These are phyloP conservation scores for Cadophora malorum DNA, from an alignment of 2,329 filamentous ascomycete genomes.

Conservation along the genomic window DNA sequence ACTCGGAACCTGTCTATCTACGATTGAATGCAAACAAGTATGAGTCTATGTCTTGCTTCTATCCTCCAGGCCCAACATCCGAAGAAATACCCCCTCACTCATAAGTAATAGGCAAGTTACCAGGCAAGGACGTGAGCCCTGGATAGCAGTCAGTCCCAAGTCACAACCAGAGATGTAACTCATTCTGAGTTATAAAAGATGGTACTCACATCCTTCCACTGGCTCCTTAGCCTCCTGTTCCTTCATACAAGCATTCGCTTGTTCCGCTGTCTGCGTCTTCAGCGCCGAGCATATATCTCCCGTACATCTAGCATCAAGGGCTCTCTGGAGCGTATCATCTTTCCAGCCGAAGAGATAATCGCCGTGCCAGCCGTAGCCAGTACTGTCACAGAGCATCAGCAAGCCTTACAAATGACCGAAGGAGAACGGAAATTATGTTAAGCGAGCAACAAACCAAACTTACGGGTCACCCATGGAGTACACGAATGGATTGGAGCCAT, in stretches of 20 bases:
- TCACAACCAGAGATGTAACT: not conserved
- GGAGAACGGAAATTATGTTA: not conserved
- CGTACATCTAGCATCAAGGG: slow-evolving; percentile 63
- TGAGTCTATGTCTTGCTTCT: too few species aligned
- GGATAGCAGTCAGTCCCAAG: not conserved
- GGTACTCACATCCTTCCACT: slow-evolving; percentile 52
- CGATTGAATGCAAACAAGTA: too few species aligned
- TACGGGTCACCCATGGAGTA: slow-evolving; percentile 32
- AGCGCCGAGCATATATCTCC: slow-evolving; percentile 66
- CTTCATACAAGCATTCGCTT: slow-evolving; percentile 55
- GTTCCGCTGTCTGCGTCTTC: slow-evolving; percentile 51
- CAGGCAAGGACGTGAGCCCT: not conserved
- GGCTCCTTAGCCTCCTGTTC: slow-evolving; percentile 55
- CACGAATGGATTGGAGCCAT: slow-evolving; percentile 46
- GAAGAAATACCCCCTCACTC: not conserved
- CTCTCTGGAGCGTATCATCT: slow-evolving; percentile 35
- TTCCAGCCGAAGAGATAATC: slow-evolving; percentile 68
- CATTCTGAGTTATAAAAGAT: not conserved
- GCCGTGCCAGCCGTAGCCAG: slow-evolving; percentile 51
- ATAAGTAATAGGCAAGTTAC: not conserved
- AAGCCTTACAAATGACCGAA: not conserved
- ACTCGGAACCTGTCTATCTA: too few species aligned
- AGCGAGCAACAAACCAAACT: not conserved
- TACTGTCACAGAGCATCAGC: not conserved
- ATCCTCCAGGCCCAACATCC: not conserved